A percentile compares a stretch with the other conserved stretches of the same genome.
phyloP scores from a whole-genome alignment of 2,329 filamentous ascomycete species.

The Ustulina deusta region DNA sequence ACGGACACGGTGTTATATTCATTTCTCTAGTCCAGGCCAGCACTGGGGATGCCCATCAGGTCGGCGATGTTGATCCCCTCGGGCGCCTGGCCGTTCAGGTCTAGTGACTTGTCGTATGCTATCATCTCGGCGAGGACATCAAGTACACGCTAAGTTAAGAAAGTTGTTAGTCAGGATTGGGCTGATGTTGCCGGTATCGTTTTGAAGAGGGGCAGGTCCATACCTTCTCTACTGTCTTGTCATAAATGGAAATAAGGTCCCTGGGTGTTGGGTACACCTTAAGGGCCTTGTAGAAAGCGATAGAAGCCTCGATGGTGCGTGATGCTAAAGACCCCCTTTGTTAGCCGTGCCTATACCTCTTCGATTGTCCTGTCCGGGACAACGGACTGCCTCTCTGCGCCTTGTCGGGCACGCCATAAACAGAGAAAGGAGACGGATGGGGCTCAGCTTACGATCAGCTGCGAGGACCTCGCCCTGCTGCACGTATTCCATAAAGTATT shows the following conservation, averaged over 20 bases:
- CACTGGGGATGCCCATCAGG: slow-evolving; percentile 62
- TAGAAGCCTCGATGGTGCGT: slow-evolving; percentile 82
- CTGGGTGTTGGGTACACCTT: slow-evolving; percentile 97
- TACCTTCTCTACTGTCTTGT: slow-evolving; percentile 98
- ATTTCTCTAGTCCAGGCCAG: slow-evolving; percentile 64
- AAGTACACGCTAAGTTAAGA: slow-evolving; percentile 77
- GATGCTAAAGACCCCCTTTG: slow-evolving; percentile 60
- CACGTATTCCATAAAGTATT: slow-evolving; percentile 97
- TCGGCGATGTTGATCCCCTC: slow-evolving; percentile 56
- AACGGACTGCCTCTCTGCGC: not conserved
- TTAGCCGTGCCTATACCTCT: slow-evolving; percentile 14
- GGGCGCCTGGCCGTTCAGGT: slow-evolving; percentile 56
- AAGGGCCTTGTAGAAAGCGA: slow-evolving; percentile 97
- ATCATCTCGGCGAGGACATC: slow-evolving; percentile 99
- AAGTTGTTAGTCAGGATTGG: slow-evolving; percentile 18
- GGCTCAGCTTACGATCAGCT: slow-evolving; percentile 75
- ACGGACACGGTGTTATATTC: slow-evolving; percentile 25
- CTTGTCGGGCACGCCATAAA: not conserved
- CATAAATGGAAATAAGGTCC: slow-evolving; percentile 96
- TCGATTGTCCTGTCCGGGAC: not conserved
- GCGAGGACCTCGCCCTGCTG: slow-evolving; percentile 87
- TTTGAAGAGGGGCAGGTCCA: slow-evolving; percentile 29
- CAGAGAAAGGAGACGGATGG: slow-evolving; percentile 8
- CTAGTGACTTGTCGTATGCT: slow-evolving; percentile 82
- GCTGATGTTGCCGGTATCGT: not conserved